These are phyloP conservation scores for Massarina eburnea DNA, from an alignment of 2,329 filamentous ascomycete species.

Conservation along the genomic window DNA sequence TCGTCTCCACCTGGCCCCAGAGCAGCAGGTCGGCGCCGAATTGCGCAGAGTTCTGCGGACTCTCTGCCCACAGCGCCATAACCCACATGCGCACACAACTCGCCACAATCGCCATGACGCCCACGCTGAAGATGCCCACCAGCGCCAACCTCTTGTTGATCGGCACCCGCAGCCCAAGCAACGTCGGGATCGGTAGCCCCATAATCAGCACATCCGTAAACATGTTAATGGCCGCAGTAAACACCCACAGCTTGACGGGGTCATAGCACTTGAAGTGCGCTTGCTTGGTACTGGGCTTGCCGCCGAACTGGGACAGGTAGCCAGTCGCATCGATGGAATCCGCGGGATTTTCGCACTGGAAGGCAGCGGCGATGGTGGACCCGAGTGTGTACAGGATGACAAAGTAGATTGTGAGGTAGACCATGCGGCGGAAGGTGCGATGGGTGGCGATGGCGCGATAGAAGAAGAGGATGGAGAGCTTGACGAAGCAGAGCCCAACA, in stretches of 20 bases:
- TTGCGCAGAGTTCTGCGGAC: constrained; percentile 41
- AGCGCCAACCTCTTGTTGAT: constrained; percentile 55
- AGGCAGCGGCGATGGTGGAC: constrained; percentile 28
- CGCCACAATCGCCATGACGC: constrained; percentile 39
- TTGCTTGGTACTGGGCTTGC: constrained; percentile 17
- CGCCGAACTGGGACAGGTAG: constrained; percentile 36
- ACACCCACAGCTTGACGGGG: constrained; percentile 33
- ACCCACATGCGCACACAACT: constrained; percentile 41
- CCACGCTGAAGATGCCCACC: constrained; percentile 40
- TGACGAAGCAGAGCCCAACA: constrained; percentile 34
- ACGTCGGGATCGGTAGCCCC: constrained; percentile 49
- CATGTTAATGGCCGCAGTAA: constrained; percentile 46
- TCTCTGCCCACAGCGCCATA: constrained; percentile 38
- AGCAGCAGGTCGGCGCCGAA: constrained; percentile 42
- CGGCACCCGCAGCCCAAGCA: constrained; percentile 52
- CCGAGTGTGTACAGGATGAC: constrained; percentile 34
- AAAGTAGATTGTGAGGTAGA: constrained; percentile 32
- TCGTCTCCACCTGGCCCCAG: constrained; percentile 53
- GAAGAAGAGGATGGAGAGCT: constrained; percentile 38
- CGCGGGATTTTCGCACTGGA: constrained; percentile 36
- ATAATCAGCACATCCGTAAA: constrained; percentile 48
- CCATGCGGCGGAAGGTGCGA: constrained; percentile 30
- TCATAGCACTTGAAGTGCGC: constrained; percentile 32
- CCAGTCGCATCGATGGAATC: constrained; percentile 29
- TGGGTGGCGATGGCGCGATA: constrained; percentile 40